A percentile compares a stretch with the other conserved stretches of the same genome.
Evolutionary conservation across 495 filamentous ascomycete genomes (phyloP).

Genomic region (Beverwykella pulmonaria): DNA sequence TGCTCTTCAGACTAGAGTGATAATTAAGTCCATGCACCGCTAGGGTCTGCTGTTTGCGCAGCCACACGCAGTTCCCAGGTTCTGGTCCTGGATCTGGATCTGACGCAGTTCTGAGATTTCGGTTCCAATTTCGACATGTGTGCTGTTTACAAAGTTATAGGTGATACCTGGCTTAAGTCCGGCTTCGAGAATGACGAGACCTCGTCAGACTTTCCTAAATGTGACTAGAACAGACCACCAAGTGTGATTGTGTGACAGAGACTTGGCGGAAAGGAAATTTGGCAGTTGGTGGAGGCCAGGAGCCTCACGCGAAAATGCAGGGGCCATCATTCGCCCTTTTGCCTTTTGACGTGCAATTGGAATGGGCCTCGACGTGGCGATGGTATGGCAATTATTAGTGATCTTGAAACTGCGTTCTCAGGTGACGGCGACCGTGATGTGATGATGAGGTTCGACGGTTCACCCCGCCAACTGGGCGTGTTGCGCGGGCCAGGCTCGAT

Average conservation of each 20-base stretch:
- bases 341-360: neutral
- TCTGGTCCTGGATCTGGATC: neutral
- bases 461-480: slow-evolving; percentile 25
- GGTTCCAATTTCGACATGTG: too few relatives aligned
- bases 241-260: neutral
- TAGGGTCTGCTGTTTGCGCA: neutral
- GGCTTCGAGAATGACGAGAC: neutral
- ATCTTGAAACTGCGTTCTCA: slow-evolving; percentile 17
- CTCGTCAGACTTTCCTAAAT: neutral
- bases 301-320: neutral
- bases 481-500: neutral
- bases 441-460: slow-evolving; percentile 7
- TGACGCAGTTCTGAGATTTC: neutral
- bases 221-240: neutral
- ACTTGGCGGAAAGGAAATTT: neutral
- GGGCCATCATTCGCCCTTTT: neutral
- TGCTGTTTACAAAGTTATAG: too few relatives aligned
- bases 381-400: neutral
- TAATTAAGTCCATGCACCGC: neutral
- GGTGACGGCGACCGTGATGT: neutral
- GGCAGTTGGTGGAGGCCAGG: neutral
- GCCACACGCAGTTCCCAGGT: neutral
- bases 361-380: neutral
- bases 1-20: too few relatives aligned
- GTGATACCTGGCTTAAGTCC: neutral